These are phyloP conservation scores for Malbranchea cinnamomea DNA, from an alignment of 2,329 filamentous ascomycete genomes.

Conservation along the genomic window DNA sequence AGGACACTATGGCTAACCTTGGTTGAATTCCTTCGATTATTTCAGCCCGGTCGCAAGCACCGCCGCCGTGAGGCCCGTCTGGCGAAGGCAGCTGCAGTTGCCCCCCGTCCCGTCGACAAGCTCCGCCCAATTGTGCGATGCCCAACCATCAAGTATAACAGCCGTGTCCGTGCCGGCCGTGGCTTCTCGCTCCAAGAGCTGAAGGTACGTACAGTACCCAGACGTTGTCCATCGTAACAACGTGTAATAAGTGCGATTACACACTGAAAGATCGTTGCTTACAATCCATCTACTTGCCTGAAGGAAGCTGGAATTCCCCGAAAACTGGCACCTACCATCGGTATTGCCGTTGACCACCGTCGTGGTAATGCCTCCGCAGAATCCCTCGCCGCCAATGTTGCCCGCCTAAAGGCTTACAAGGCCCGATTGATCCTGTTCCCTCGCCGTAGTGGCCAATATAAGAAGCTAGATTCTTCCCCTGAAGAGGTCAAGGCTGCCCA, in stretches of 20 bases:
- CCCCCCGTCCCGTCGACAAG: slow-evolving; percentile 93
- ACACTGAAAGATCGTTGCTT: too few relatives aligned
- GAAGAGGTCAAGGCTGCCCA: slow-evolving; percentile 62
- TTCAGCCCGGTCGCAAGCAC: slow-evolving; percentile 92
- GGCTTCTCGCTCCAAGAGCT: slow-evolving; percentile 96
- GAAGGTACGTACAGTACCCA: slow-evolving; percentile 54
- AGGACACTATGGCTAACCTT: too few relatives aligned
- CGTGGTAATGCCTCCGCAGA: slow-evolving; percentile 96
- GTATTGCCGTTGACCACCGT: slow-evolving; percentile 91
- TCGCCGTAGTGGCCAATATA: slow-evolving; percentile 82
- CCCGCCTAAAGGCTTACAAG: slow-evolving; percentile 96
- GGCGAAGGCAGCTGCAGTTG: slow-evolving; percentile 87
- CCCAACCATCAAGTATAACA: slow-evolving; percentile 99
- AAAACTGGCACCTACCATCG: slow-evolving; percentile 87
- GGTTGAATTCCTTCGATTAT: slow-evolving; percentile 4
- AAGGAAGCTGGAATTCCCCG: slow-evolving; percentile 91
- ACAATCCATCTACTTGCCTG: slow-evolving; percentile 13
- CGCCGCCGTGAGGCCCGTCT: slow-evolving; percentile 80
- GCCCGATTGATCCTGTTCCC: slow-evolving; percentile 94
- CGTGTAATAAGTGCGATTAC: slow-evolving; percentile 1
- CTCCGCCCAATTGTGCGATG: slow-evolving; percentile 93
- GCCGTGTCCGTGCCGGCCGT: slow-evolving; percentile 86
- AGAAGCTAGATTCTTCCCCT: slow-evolving; percentile 78
- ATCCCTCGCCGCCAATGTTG: slow-evolving; percentile 85
- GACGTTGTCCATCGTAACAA: background rate